Conservation (phyloP, 495 filamentous ascomycete genomes). For the Aspergillus baeticus region DNA sequence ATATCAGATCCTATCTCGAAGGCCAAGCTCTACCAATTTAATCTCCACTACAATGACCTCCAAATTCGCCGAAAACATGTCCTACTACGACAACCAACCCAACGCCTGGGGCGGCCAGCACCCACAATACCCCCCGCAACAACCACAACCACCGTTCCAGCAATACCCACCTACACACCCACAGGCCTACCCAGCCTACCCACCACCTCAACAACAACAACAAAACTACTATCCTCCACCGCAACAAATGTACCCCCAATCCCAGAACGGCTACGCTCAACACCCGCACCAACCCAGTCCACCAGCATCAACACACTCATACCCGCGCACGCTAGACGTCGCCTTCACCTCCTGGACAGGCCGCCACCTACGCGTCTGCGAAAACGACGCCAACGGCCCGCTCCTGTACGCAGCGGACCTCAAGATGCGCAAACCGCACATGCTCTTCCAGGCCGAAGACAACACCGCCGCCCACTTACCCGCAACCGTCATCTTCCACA, state of each 20-base stretch:
- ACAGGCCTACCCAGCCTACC: too few relatives aligned
- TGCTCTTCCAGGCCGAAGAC: constrained; percentile 13
- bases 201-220: neutral
- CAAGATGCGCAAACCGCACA: constrained; percentile 15
- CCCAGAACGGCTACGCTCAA: neutral
- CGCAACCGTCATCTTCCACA: constrained; percentile 16
- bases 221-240: too few relatives aligned
- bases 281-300: neutral
- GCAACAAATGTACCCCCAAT: neutral
- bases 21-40: too few relatives aligned
- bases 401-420: constrained; percentile 15
- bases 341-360: constrained; percentile 16
- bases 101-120: neutral
- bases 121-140: neutral
- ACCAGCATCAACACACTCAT: neutral
- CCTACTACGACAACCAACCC: neutral
- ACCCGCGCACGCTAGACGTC: constrained; percentile 8
- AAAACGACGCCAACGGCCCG: constrained; percentile 4
- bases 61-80: neutral
- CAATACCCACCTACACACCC: neutral
- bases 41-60: neutral
- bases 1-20: too few relatives aligned
- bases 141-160: neutral
- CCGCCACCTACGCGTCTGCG: constrained; percentile 12
- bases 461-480: constrained; percentile 6